Base-by-base conservation (phyloP, 208 protist species). In the Wallacemonas sp. region DNA sequence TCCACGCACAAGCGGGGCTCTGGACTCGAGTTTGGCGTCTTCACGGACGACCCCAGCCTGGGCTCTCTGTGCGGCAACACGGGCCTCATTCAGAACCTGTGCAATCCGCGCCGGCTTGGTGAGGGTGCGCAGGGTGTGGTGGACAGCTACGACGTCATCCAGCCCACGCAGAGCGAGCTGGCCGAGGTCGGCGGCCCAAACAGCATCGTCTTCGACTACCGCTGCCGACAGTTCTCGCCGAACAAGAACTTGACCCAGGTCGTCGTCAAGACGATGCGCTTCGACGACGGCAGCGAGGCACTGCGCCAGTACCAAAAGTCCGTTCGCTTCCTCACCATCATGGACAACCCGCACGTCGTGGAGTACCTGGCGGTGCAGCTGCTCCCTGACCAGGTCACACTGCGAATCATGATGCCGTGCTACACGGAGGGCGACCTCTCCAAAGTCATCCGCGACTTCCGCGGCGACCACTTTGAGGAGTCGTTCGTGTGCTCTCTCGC, bases 321-420 rank as follows among this genome's bases (percentile, higher is more conserved):
- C 8, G 88, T 90, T 26, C 81, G 88, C 48, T 88, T 86, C 70
- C 82, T 94, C 77, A 77, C 76, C 17, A 72, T 78, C n/a, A 71
- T 90, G 70, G 56, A 73, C 26, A 61, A 90, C 48, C 64, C 79
- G 24, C 80, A 87, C 64, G 63, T 94, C 2, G 76, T 91, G n/a
- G 75, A 88, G 70, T 94, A 94, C 66, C 64, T 90, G 17, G 81
- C 79, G 17, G 84, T 91, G 63, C 82, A 86, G 46, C 62, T 91
- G n/a, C 65, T 73, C 33, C 81, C 76, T 5, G 66, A 84, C 48
- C 48, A 70, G 38, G 63, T 39, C n/a, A 77, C 78, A 11, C 65
- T 88, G 38, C 68, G 80, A 33, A 60, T 95, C 2, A 68, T 87
- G 36, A 95, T 95, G 89, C 87, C 87, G 17, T 92, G 74, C 62